These are phyloP conservation scores for Aureobasidium sp. DNA, from an alignment of 2,329 filamentous ascomycete species.

Conservation along the genomic window DNA sequence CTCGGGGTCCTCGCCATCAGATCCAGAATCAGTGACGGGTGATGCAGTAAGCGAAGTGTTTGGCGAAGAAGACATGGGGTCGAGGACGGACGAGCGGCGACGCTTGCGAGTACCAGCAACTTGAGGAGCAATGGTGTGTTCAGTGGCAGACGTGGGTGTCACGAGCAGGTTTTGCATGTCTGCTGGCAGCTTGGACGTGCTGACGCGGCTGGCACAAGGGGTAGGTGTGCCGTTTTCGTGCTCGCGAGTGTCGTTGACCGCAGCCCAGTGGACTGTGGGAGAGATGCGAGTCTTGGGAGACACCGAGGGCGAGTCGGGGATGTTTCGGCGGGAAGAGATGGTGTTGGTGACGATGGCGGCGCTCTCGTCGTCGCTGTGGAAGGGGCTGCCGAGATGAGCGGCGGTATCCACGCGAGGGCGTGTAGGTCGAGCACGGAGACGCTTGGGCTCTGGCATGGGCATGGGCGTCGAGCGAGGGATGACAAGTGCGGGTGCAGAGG, in stretches of 20 bases:
- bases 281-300: slow-evolving; percentile 25
- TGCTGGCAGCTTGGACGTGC: neutral
- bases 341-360: neutral
- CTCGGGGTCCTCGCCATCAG: slow-evolving; percentile 7
- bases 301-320: slow-evolving; percentile 21
- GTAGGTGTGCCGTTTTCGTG: neutral
- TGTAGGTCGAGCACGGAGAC: slow-evolving; percentile 16
- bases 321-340: neutral
- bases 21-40: neutral
- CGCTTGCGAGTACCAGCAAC: neutral
- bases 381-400: neutral
- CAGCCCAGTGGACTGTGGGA: slow-evolving; percentile 21
- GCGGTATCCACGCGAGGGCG: slow-evolving; percentile 22
- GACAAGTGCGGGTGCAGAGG: neutral
- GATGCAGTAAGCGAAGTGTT: neutral
- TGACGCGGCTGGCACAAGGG: neutral
- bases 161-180: slow-evolving; percentile 4
- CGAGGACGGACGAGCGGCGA: neutral
- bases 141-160: neutral
- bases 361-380: neutral
- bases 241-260: slow-evolving; percentile 22
- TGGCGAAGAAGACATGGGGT: neutral
- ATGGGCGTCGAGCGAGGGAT: slow-evolving; percentile 21
- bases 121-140: neutral
- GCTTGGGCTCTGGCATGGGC: neutral